Base-by-base conservation (phyloP, 352 stramenopile genomes). In the Phytopythium boreale region DNA sequence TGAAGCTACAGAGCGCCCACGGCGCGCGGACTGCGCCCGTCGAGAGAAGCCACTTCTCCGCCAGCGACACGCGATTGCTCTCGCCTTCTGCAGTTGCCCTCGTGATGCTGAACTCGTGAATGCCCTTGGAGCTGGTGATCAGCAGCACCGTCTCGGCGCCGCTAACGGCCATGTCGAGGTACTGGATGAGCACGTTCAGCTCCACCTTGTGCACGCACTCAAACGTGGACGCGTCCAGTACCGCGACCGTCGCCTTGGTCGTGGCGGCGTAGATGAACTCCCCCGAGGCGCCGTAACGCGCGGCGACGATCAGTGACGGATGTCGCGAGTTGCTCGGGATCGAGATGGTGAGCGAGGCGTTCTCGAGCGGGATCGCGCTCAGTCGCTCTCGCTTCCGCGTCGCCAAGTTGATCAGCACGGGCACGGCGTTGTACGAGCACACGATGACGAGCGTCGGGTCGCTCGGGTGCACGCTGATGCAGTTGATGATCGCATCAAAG, bases 1-100 rank as follows among this genome's bases (percentile, higher is more conserved):
- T 90, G 51, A 92, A 92, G 41, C 74, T 81, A 43, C 82, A 92
- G 17, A 92, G 62, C 3, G 81, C 79, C 86, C 86, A 95, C 26
- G 86, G 80, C 5, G 83, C 84, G 22, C 80, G 78, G 7, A 95
- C 84, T 10, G 87, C 81, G 12, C 87, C 87, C 0, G 84, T 92
- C 0, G 75, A 77, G 36, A 90, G 85, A 5, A 89, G 39, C 27
- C 80, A 69, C 26, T 77, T 58, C 31, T 95, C 87, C 0, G 67
- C 49, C 4, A 93, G 59, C 22, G 50, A 41, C 77, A 8, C 53
- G 53, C 41, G 52, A 67, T 34, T 5, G 72, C 47, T 7, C 46
- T 64, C 22, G 14, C n/a, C 20, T 34, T 17, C 37, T 26, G 49
- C 24, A 49, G 43, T 43, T 22, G 34, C 14, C 19, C 43, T 17